Base-by-base conservation (phyloP, 306 rosid genomes). In the Vigna nakashimae region DNA sequence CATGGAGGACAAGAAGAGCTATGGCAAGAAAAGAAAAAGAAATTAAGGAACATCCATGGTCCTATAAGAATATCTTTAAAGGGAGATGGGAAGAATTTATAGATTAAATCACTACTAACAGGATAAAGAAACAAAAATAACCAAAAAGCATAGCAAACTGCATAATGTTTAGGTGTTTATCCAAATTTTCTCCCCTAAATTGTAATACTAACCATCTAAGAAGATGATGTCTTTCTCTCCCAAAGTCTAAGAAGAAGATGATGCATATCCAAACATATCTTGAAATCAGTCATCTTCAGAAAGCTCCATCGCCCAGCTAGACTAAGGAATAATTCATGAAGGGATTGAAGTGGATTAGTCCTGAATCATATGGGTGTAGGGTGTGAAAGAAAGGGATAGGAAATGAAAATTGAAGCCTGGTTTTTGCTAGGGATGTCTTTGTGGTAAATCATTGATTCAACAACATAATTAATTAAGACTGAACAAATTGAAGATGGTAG, bases 161-260 rank as follows among this genome's bases (percentile, higher is more conserved):
- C 7, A n/a, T 13, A 18, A 62, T 62, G 16, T 49, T 62, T 5
- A 50, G 80, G 38, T 43, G 69, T 45, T 68, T 68, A 14, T 15
- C 53, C 17, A 45, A 58, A 12, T 40, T n/a, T 50, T 51, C 18
- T 30, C 17, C 57, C 42, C 38, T 26, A 81, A 60, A 45, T 12
- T 63, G 36, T 46, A 52, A 52, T 63, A 76, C 85, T 70, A 76
- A 76, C 85, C 79, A 71, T 50, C 62, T 62, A 71, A 18, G 79
- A 58, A 15, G 79, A 46, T 24, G 32, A 58, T 63, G 38, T 50
- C 58, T 74, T 56, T 43, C 49, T 42, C 69, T 42, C 30, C 79
- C 71, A 48, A 48, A 60, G 36, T 42, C 79, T 60, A 62, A 26
- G 28, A 71, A 18, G 79, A 58, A 15, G 79, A 46, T 45, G 32